Evolutionary conservation across 140 eudicot genomes (phyloP), one percentile per base, ranked within the genome.

Genomic region (Bidens hawaiensis): DNA sequence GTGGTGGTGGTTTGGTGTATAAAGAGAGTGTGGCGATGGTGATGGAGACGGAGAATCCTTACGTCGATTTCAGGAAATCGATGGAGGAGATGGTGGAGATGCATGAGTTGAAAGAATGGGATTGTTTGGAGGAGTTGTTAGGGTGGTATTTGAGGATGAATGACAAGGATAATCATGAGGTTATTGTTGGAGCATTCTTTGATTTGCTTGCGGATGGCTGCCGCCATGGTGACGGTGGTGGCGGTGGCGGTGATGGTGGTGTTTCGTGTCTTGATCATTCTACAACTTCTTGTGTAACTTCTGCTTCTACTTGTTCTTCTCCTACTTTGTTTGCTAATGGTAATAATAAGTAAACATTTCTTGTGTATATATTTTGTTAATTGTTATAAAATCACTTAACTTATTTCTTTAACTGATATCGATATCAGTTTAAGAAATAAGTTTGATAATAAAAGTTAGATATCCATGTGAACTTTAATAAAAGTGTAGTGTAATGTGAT

Each of bases 51-150:
- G 81, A 70, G 2, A 75, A 90, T 64, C 95, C 97, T 4, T 86
- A 86, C 4, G 16, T 6, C 23, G 97, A 90, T 70, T 90, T 90
- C 75, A 90, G 79, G 88, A 75, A 66, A 16, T 90, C 97, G 12
- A 90, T 90, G 97, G 64, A 69, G 62, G 97, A 90, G 62, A 90
- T 90, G 97, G 85, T 89, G 80, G 87, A 81, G 80, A 74, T 63
- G 22, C 78, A 80, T 36, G 84, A 74, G 2, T 41, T 83, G 69
- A 83, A 79, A 67, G 85, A 83, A 5, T 90, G 97, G 97, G 88
- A 83, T 6, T 70, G 85, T 60, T 75, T 90, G 71, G 85, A 83
- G 68, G 95, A 86, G 73, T 54, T 90, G 74, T 64, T 90, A 42
- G 70, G 79, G 3, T 90, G 97, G 95, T 90, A 86, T 62, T 75